These are phyloP conservation scores for Rhizopus microsporus DNA, from an alignment of 371 early-diverging fungal genomes.

Conservation along the genomic window DNA sequence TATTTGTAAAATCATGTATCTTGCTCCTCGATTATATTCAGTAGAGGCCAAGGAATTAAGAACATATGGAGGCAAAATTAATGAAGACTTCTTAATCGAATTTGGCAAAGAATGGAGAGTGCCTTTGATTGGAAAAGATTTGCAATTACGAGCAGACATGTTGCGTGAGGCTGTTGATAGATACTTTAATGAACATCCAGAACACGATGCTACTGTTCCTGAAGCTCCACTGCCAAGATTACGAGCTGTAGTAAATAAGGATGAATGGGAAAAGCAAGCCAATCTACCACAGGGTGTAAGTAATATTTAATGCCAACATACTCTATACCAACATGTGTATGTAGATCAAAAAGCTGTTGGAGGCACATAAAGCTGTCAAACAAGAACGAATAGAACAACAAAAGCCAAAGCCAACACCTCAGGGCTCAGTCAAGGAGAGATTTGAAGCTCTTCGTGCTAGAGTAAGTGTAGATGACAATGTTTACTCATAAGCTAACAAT, in stretches of 20 bases:
- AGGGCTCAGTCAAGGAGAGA: conserved; percentile 38
- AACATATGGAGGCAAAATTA: conserved; percentile 23
- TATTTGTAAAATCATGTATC: conserved; percentile 32
- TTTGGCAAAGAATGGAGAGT: conserved; percentile 29
- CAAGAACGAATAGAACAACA: conserved; percentile 21
- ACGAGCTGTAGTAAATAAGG: conserved; percentile 26
- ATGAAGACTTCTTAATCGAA: conserved; percentile 35
- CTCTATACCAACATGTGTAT: neutral
- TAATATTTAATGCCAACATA: neutral
- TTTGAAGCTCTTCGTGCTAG: conserved; percentile 39
- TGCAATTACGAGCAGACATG: conserved; percentile 27
- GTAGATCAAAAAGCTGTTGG: conserved; percentile 29
- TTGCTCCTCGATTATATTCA: conserved; percentile 34
- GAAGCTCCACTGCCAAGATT: conserved; percentile 37
- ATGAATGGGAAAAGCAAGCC: conserved; percentile 35
- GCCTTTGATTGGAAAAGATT: conserved; percentile 36
- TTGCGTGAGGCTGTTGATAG: conserved; percentile 16
- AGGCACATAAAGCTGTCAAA: conserved; percentile 29
- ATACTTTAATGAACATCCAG: conserved; percentile 28
- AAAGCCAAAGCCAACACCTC: conserved; percentile 23
- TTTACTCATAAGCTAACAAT: neutral
- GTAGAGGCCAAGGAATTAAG: conserved; percentile 31
- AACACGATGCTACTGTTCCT: conserved; percentile 37
- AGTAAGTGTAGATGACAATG: conserved; percentile 21
- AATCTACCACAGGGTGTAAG: conserved; percentile 39